Evolutionary conservation across 2,329 filamentous ascomycete species (phyloP).

Genomic region (Cytospora piceae): DNA sequence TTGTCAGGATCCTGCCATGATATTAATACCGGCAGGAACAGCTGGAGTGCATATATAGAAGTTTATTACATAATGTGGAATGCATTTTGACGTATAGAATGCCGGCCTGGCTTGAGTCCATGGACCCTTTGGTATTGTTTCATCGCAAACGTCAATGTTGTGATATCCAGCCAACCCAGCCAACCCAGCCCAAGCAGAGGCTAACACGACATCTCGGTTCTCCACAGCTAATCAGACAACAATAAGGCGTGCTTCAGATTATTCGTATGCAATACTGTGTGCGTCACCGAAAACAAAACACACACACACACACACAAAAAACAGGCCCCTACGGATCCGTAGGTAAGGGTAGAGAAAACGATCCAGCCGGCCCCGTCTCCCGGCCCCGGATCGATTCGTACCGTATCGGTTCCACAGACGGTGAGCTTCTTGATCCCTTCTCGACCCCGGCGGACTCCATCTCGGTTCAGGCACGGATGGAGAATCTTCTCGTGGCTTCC

Average conservation of each 20-base stretch:
- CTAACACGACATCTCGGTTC: conserved; percentile 18
- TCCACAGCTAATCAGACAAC: conserved; percentile 1
- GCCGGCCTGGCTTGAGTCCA: background rate
- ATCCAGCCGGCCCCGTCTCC: conserved; percentile 24
- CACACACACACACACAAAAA: too few species aligned
- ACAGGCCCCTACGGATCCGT: background rate
- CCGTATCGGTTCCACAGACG: conserved; percentile 19
- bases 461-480: background rate
- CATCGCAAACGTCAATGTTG: background rate
- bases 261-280: conserved; percentile 11
- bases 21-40: conserved; percentile 20
- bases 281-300: background rate
- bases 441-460: background rate
- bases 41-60: conserved; percentile 8
- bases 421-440: conserved; percentile 17
- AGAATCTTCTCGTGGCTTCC: background rate
- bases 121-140: background rate
- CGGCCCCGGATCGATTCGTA: background rate
- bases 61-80: conserved; percentile 23
- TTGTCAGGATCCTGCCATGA: conserved; percentile 12
- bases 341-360: background rate
- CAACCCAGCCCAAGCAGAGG: conserved; percentile 11
- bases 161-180: background rate
- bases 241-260: conserved; percentile 26
- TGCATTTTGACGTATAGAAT: conserved; percentile 14